phyloP scores from a whole-genome alignment of 345 rosid species.

The Eucalyptus brandiana region DNA sequence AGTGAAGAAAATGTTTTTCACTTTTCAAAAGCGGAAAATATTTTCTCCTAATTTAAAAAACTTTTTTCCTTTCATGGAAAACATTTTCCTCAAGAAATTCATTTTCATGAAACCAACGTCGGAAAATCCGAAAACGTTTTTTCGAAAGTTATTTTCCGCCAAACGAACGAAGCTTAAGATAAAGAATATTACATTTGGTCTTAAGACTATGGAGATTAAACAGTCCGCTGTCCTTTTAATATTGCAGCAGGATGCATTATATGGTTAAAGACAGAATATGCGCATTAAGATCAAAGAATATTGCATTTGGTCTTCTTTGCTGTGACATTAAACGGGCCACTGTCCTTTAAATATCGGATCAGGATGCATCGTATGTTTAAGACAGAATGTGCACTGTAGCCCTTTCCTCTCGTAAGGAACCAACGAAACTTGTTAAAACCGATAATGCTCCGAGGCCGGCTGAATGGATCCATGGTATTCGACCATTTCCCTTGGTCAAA shows the following conservation, averaged over 20 bases:
- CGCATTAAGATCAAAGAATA: too few species aligned
- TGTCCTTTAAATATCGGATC: background rate
- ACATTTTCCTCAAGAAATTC: fast-evolving
- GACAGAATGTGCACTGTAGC: background rate
- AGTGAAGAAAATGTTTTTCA: too few species aligned
- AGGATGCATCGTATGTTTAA: background rate
- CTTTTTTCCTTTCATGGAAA: too few species aligned
- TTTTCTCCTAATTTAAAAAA: too few species aligned
- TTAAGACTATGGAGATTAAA: background rate
- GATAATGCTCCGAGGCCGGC: background rate
- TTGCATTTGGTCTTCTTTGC: too few species aligned
- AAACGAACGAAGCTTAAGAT: fast-evolving
- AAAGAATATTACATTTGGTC: background rate
- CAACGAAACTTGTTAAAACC: background rate
- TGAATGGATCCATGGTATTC: background rate
- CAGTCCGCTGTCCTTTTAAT: too few species aligned
- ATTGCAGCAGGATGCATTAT: background rate
- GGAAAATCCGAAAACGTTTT: fast-evolving
- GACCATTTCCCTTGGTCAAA: background rate
- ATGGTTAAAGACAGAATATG: too few species aligned
- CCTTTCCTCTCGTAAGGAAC: background rate
- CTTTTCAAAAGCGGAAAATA: too few species aligned
- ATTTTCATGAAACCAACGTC: fast-evolving
- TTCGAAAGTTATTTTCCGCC: fast-evolving
- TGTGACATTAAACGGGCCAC: background rate